These are phyloP conservation scores for Glycine latifolia DNA, from an alignment of 306 rosid genomes.

Conservation along the genomic window DNA sequence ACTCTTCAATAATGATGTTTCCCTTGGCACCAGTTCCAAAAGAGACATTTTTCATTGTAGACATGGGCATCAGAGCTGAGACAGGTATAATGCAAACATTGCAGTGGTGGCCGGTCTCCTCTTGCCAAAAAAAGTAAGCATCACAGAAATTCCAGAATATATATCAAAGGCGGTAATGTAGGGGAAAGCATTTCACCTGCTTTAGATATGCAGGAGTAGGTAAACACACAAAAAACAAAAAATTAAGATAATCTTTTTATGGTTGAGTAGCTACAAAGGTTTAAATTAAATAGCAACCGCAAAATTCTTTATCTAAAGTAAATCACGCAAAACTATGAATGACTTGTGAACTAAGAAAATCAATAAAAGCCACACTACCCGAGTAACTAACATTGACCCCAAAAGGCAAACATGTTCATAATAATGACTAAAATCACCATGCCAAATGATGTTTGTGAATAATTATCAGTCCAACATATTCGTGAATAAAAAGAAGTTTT, in stretches of 20 bases:
- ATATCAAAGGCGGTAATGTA: background rate
- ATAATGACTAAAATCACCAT: slow-evolving; percentile 41
- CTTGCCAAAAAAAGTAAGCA: slow-evolving; percentile 58
- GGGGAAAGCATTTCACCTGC: slow-evolving; percentile 13
- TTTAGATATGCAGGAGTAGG: slow-evolving; percentile 15
- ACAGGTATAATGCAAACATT: slow-evolving; percentile 96
- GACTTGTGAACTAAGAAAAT: too few species aligned
- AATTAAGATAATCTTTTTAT: background rate
- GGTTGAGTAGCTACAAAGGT: background rate
- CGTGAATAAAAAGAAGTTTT: slow-evolving; percentile 4
- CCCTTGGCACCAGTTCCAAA: slow-evolving; percentile 98
- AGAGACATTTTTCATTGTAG: slow-evolving; percentile 93
- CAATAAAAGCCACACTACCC: too few species aligned
- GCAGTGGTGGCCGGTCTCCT: slow-evolving; percentile 81
- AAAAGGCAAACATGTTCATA: background rate
- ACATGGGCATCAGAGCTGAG: slow-evolving; percentile 98
- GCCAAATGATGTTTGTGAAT: slow-evolving; percentile 94
- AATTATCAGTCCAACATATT: slow-evolving; percentile 99
- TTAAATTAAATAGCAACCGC: too few species aligned
- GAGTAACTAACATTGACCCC: too few species aligned
- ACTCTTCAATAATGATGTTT: slow-evolving; percentile 88
- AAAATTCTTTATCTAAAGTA: too few species aligned
- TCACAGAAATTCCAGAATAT: slow-evolving; percentile 4
- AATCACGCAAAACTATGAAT: too few species aligned
- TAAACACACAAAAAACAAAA: background rate